phyloP scores from a whole-genome alignment of 257 asterid species.

The Perilla frutescens region DNA sequence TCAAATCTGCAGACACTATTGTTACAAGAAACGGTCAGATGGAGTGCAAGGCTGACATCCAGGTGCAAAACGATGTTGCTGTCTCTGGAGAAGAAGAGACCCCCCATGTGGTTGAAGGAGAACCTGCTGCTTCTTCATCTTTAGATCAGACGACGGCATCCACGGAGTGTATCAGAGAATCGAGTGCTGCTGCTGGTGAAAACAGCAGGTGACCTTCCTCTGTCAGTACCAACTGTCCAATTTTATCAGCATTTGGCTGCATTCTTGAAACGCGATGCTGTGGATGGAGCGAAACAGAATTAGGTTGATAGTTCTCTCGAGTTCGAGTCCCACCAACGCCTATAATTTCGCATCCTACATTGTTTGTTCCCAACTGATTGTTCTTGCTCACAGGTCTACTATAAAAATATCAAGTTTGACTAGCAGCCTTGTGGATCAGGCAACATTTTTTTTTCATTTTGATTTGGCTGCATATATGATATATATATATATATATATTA shows the following conservation, averaged over 20 bases:
- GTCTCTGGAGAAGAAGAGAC: conserved; percentile 12
- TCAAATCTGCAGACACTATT: conserved; percentile 16
- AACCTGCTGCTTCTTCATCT: conserved; percentile 30
- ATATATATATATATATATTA: neutral
- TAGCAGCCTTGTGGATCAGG: conserved; percentile 28
- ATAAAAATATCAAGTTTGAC: conserved; percentile 11
- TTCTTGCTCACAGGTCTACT: conserved; percentile 5
- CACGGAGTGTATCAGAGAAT: conserved; percentile 25
- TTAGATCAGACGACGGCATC: conserved; percentile 12
- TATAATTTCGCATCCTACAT: neutral
- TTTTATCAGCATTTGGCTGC: conserved; percentile 1
- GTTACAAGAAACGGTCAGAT: neutral
- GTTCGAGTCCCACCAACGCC: conserved; percentile 8
- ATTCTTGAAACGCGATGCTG: conserved; percentile 8
- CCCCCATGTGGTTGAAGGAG: conserved; percentile 25
- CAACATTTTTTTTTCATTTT: conserved; percentile 20
- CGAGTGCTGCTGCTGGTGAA: conserved; percentile 12
- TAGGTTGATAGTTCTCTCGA: conserved; percentile 23
- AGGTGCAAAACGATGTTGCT: conserved; percentile 24
- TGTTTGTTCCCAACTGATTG: conserved; percentile 14
- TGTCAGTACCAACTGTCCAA: neutral
- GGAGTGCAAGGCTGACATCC: conserved; percentile 5
- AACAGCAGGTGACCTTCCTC: conserved; percentile 17
- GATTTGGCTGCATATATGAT: conserved; percentile 23
- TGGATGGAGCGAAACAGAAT: conserved; percentile 15